A percentile compares a stretch with the other conserved stretches of the same genome.
Conservation (phyloP, 108 stramenopile species). For the Conticribra weissflogii region DNA sequence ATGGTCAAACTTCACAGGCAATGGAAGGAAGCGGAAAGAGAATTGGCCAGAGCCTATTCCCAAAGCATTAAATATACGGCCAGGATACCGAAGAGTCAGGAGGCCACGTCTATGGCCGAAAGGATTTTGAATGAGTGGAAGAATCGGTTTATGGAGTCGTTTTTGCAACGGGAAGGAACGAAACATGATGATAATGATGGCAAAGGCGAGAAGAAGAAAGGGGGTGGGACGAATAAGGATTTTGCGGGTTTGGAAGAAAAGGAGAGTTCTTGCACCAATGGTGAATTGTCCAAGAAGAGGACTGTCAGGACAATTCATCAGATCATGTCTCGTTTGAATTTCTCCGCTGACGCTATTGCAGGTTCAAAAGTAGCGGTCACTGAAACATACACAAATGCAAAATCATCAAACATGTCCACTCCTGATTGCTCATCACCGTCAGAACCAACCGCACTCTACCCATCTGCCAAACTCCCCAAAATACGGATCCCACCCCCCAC, state of each 20-base stretch:
- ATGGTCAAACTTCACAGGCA: slow-evolving; percentile 22
- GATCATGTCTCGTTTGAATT: slow-evolving; percentile 2
- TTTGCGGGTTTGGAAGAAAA: not conserved
- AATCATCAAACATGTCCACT: not conserved
- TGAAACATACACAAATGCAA: not conserved
- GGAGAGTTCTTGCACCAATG: not conserved
- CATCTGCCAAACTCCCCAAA: not conserved
- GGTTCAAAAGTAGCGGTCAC: not conserved
- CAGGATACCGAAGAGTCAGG: slow-evolving; percentile 28
- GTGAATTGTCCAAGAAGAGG: slow-evolving; percentile 26
- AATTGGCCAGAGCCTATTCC: slow-evolving; percentile 31
- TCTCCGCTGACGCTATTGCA: not conserved
- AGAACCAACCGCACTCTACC: no score
- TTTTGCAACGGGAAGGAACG: not conserved
- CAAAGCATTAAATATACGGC: slow-evolving; percentile 54
- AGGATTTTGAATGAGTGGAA: slow-evolving; percentile 49
- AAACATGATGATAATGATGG: not conserved
- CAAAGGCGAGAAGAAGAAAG: not conserved
- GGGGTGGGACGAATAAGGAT: slow-evolving; percentile 12
- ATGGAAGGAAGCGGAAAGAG: slow-evolving; percentile 24
- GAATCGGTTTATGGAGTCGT: slow-evolving; percentile 10
- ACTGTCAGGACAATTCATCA: slow-evolving; percentile 22
- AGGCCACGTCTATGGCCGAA: slow-evolving; percentile 35
- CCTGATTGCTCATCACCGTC: no score
- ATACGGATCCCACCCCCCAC: slow-evolving; percentile 39